Evolutionary conservation across 148 eudicot species (phyloP).

Genomic region (Pouteria glomerata): DNA sequence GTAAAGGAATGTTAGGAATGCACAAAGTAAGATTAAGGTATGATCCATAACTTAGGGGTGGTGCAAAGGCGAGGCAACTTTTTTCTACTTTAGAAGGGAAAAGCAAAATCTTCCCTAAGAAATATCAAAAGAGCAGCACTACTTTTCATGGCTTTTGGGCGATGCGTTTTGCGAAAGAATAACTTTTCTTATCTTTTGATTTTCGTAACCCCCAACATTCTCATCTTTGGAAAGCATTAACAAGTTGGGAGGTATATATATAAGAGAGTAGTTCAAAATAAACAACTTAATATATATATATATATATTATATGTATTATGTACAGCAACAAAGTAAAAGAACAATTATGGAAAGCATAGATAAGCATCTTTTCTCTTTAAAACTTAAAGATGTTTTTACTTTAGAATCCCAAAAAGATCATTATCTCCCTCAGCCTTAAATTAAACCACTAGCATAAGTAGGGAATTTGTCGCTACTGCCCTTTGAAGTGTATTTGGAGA

Average conservation of each 20-base stretch:
- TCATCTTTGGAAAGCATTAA: conserved; percentile 30
- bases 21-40: conserved; percentile 23
- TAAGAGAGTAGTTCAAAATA: conserved; percentile 1
- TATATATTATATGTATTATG: not conserved
- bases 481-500: conserved; percentile 12
- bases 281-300: not conserved
- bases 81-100: conserved; percentile 38
- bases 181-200: conserved; percentile 20
- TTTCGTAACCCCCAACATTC: conserved; percentile 41
- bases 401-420: conserved; percentile 44
- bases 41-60: conserved; percentile 46
- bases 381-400: conserved; percentile 25
- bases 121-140: conserved; percentile 42
- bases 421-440: conserved; percentile 24
- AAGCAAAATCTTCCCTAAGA: conserved; percentile 46
- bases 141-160: conserved; percentile 48
- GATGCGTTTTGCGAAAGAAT: conserved; percentile 34
- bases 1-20: conserved; percentile 1
- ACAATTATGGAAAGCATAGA: conserved; percentile 11
- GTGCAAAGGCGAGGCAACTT: conserved; percentile 56
- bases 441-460: conserved; percentile 28
- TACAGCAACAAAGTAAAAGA: conserved; percentile 2
- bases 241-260: conserved; percentile 10
- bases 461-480: conserved; percentile 26
- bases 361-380: conserved; percentile 30